phyloP scores from a whole-genome alignment of 1,284 basidiomycete genomes.

The Marasmius fiardii region DNA sequence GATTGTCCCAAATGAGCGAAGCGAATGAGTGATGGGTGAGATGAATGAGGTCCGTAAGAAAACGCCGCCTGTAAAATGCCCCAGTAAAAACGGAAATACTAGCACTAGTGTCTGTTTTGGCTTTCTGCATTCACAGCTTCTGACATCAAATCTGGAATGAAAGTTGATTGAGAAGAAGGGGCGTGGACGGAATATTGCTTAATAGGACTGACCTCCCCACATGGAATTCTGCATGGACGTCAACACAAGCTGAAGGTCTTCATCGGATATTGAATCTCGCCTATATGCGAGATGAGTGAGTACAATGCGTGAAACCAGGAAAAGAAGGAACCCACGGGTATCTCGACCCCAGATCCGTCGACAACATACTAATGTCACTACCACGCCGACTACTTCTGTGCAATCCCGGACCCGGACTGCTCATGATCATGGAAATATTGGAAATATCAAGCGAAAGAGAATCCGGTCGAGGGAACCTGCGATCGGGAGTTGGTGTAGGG shows the following conservation, averaged over 20 bases:
- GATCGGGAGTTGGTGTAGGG: conserved; percentile 38
- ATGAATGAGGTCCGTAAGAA: neutral
- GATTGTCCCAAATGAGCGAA: conserved; percentile 4
- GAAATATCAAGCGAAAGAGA: conserved; percentile 21
- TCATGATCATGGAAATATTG: neutral
- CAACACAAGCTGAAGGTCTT: conserved; percentile 51
- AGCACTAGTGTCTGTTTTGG: conserved; percentile 6
- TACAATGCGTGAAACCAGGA: conserved; percentile 4
- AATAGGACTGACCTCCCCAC: conserved; percentile 58
- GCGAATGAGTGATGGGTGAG: neutral
- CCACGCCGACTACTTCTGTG: conserved; percentile 49
- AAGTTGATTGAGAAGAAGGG: neutral
- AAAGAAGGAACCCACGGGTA: conserved; percentile 40
- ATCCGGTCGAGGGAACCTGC: conserved; percentile 39
- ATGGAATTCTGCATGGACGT: conserved; percentile 62
- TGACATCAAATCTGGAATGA: conserved; percentile 13
- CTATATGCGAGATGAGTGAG: conserved; percentile 25
- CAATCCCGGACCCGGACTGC: conserved; percentile 37
- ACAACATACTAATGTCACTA: conserved; percentile 61
- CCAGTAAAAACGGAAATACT: too few species aligned
- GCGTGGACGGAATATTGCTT: neutral
- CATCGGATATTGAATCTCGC: conserved; percentile 44
- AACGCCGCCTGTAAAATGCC: too few species aligned
- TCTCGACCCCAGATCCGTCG: conserved; percentile 47
- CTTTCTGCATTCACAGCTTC: conserved; percentile 14